Evolutionary conservation across 1,139 yeast species (phyloP).

Genomic region (Pneumocystis canis): DNA sequence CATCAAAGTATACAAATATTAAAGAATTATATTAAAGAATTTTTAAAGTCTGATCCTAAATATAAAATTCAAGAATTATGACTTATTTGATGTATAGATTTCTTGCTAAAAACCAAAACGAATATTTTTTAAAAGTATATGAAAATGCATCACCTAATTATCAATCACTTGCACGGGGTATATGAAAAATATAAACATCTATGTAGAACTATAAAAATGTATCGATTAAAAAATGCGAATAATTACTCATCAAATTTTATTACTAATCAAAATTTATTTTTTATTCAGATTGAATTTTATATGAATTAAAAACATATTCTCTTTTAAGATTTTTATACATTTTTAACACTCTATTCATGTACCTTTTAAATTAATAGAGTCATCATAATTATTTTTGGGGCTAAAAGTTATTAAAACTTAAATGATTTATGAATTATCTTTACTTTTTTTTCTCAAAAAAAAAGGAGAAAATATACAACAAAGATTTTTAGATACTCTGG

Average conservation of each 20-base stretch:
- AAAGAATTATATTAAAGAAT: slow-evolving; percentile 38
- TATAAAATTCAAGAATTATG: background rate
- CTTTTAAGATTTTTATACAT: background rate
- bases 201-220: background rate
- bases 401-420: background rate
- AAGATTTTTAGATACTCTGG: too few relatives aligned
- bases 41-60: slow-evolving; percentile 29
- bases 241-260: slow-evolving; percentile 17
- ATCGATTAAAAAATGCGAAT: slow-evolving; percentile 13
- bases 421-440: background rate
- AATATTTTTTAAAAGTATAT: slow-evolving; percentile 35
- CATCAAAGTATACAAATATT: slow-evolving; percentile 48
- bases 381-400: background rate
- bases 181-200: background rate
- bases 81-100: slow-evolving; percentile 6
- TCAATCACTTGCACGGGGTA: slow-evolving; percentile 30
- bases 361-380: background rate
- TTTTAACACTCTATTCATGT: background rate
- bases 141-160: slow-evolving; percentile 50
- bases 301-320: background rate
- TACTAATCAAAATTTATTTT: background rate
- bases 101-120: slow-evolving; percentile 33
- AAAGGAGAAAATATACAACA: background rate
- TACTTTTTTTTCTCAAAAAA: background rate
- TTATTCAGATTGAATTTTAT: background rate